Base-by-base conservation (phyloP, 1,139 yeast species). In the Chernovozyma aurita region DNA sequence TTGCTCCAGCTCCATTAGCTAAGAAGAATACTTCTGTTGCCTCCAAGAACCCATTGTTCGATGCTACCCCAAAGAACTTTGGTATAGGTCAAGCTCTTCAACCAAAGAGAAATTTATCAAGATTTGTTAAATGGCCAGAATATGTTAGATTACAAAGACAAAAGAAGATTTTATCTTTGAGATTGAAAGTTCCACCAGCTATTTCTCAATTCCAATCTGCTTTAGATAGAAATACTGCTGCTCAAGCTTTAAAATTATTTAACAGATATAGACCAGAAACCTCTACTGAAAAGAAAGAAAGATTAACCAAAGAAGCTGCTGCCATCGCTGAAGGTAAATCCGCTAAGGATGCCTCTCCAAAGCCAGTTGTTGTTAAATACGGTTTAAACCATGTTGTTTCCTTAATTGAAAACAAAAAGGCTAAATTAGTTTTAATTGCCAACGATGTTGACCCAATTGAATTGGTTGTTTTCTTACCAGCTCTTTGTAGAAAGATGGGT, bases 181-280 rank as follows among this genome's bases (percentile, higher is more conserved):
- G 98, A 82, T 81, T 90, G 65, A 90, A 90, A 84, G 97, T 90
- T 63, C 98, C 98, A 53, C 98, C 98, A 61, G 85, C 97, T 51
- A 82, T 90, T 64, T 78, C 97, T 52, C 97, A 92, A 76, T 92
- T 90, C 82, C 86, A 86, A 63, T 76, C 83, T 71, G 83, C 92
- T 59, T 79, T 92, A 70, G 97, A 90, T 81, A 90, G 90, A 83
- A 90, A 90, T 85, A 83, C 97, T 56, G 97, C 97, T 62, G 76
- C 96, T 57, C 95, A 86, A 76, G 78, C 95, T 55, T 85, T 90
- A 80, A 88, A 90, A 78, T 83, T 90, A 61, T 81, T 90, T 76
- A 87, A 87, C 94, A 90, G 88, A 78, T 90, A 90, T 85, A 84
- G 95, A 76, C 97, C 97, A 65, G 97, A 90, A 78, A 85, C 96